A percentile compares a stretch with the other conserved stretches of the same genome.
phyloP scores from a whole-genome alignment of 495 filamentous ascomycete species.

The Aspergillus campestris region DNA sequence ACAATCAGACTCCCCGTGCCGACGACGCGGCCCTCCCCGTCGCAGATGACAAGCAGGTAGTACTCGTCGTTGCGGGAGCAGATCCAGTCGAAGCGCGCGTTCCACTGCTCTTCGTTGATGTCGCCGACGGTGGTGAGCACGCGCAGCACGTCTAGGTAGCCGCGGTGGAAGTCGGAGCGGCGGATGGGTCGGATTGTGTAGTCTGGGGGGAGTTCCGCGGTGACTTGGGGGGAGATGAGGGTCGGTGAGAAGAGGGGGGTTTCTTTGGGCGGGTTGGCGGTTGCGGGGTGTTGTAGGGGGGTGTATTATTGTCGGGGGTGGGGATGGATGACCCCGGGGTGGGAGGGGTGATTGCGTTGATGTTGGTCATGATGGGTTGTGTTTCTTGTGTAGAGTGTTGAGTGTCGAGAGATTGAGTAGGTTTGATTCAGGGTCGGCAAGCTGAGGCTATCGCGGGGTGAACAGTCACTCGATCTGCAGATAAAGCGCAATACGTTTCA shows the following conservation, averaged over 20 bases:
- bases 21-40: constrained; percentile 62
- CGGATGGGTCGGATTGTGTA: constrained; percentile 79
- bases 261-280: constrained; percentile 42
- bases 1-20: constrained; percentile 83
- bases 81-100: constrained; percentile 80
- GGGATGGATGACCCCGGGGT: background rate
- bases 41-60: constrained; percentile 74
- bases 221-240: constrained; percentile 70
- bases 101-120: constrained; percentile 65
- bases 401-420: too few species aligned
- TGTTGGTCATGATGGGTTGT: constrained; percentile 1
- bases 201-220: constrained; percentile 61
- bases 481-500: too few species aligned
- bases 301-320: constrained; percentile 10
- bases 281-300: constrained; percentile 26
- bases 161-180: constrained; percentile 62
- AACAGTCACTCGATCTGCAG: too few species aligned
- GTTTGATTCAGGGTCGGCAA: too few species aligned
- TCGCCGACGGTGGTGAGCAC: constrained; percentile 92
- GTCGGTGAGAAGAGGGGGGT: constrained; percentile 63
- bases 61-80: constrained; percentile 68
- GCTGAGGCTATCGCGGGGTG: too few species aligned
- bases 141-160: constrained; percentile 81
- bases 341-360: constrained; percentile 12
- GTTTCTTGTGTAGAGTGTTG: background rate